phyloP scores from a whole-genome alignment of 176 grass and related monocot species.

The Oryza glaberrima region DNA sequence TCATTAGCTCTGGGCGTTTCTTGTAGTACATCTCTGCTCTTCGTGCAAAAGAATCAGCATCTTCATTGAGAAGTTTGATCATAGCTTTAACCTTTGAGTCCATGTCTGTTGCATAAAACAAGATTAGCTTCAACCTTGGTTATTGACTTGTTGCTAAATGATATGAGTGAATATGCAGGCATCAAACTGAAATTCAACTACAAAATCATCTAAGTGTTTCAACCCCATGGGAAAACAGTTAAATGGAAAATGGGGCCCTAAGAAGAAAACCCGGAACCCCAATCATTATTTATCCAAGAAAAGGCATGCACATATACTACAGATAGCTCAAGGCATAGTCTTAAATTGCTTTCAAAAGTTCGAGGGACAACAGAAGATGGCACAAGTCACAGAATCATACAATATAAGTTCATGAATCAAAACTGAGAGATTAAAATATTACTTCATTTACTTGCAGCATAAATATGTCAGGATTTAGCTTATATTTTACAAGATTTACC shows the following conservation, averaged over 20 bases:
- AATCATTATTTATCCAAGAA: neutral
- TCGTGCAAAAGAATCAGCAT: slow-evolving; percentile 95
- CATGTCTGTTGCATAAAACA: slow-evolving; percentile 70
- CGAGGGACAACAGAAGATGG: neutral
- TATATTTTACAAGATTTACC: slow-evolving; percentile 1
- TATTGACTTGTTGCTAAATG: slow-evolving; percentile 4
- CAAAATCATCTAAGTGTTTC: slow-evolving; percentile 14
- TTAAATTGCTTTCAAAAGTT: neutral
- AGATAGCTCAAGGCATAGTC: slow-evolving; percentile 1
- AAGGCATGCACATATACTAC: neutral
- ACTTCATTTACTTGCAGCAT: neutral
- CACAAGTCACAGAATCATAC: neutral
- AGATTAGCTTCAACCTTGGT: slow-evolving; percentile 17
- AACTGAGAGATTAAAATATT: slow-evolving; percentile 12
- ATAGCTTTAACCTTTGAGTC: slow-evolving; percentile 87
- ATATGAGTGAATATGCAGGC: neutral
- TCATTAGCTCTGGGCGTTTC: slow-evolving; percentile 92
- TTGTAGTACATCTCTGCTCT: slow-evolving; percentile 99
- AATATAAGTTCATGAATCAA: slow-evolving; percentile 8
- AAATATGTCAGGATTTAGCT: neutral
- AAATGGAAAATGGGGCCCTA: neutral
- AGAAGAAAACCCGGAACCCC: neutral
- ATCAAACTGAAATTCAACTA: slow-evolving; percentile 4
- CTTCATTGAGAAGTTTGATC: slow-evolving; percentile 98
- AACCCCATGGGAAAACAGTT: slow-evolving; percentile 3